A percentile compares a stretch with the other conserved stretches of the same genome.
phyloP scores from a whole-genome alignment of 371 early-diverging fungal species.

The Mucor velutinosus region DNA sequence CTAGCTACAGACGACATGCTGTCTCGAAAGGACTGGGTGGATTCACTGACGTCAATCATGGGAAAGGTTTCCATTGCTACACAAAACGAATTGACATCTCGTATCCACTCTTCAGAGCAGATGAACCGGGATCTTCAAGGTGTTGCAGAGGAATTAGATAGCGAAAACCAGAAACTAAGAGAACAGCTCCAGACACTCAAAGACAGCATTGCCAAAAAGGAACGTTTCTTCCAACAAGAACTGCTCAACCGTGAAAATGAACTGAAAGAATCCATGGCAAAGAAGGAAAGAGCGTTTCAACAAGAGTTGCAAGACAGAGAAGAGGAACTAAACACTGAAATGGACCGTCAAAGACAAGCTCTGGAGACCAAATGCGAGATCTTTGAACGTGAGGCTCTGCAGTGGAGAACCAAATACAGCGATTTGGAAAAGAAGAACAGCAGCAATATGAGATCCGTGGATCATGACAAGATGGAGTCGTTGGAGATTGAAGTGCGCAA shows the following conservation, averaged over 20 bases:
- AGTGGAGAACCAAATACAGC: slow-evolving; percentile 23
- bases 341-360: slow-evolving; percentile 20
- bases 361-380: slow-evolving; percentile 24
- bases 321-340: slow-evolving; percentile 25
- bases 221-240: slow-evolving; percentile 20
- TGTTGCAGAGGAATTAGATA: slow-evolving; percentile 30
- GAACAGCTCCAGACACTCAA: slow-evolving; percentile 30
- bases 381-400: slow-evolving; percentile 24
- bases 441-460: background rate
- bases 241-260: slow-evolving; percentile 26
- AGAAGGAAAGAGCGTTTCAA: slow-evolving; percentile 16
- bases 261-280: slow-evolving; percentile 31
- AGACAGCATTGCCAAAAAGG: slow-evolving; percentile 24
- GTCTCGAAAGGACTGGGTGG: slow-evolving; percentile 49
- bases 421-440: slow-evolving; percentile 12
- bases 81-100: slow-evolving; percentile 47
- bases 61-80: slow-evolving; percentile 54
- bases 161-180: slow-evolving; percentile 30
- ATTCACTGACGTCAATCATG: slow-evolving; percentile 52
- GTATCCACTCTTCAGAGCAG: slow-evolving; percentile 40
- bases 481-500: slow-evolving; percentile 23
- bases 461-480: slow-evolving; percentile 15
- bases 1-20: slow-evolving; percentile 49
- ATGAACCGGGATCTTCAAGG: slow-evolving; percentile 40
- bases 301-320: slow-evolving; percentile 25